Evolutionary conservation across 2,329 filamentous ascomycete genomes (phyloP).

Genomic region (Coleophoma eucalyptorum): DNA sequence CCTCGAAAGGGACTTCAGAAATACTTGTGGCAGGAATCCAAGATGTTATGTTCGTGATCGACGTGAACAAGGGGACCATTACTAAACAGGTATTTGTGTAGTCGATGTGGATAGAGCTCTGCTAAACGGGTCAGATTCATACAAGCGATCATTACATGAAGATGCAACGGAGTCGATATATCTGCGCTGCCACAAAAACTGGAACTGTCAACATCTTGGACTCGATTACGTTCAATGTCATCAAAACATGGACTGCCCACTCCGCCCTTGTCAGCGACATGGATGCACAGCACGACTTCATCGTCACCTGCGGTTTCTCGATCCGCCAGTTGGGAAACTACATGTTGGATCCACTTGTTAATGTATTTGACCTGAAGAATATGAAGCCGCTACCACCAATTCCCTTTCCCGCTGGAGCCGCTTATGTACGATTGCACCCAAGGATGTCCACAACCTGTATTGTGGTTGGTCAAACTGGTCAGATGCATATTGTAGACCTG

Average conservation of each 20-base stretch:
- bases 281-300: constrained; percentile 92
- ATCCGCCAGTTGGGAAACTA: constrained; percentile 74
- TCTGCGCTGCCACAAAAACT: constrained; percentile 83
- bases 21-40: constrained; percentile 87
- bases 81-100: constrained; percentile 53
- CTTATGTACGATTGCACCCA: constrained; percentile 94
- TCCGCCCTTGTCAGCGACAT: constrained; percentile 89
- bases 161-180: constrained; percentile 87
- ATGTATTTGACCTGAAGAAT: constrained; percentile 93
- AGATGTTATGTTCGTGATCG: constrained; percentile 75
- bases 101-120: not conserved
- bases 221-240: constrained; percentile 68
- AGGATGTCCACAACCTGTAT: constrained; percentile 93
- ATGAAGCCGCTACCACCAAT: constrained; percentile 85
- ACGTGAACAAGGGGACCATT: constrained; percentile 67
- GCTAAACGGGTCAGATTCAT: constrained; percentile 49
- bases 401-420: constrained; percentile 86
- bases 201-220: constrained; percentile 87
- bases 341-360: constrained; percentile 88
- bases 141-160: constrained; percentile 79
- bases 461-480: constrained; percentile 85
- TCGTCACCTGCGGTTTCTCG: constrained; percentile 93
- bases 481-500: constrained; percentile 93
- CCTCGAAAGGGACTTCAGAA: constrained; percentile 76
- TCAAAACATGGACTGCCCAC: constrained; percentile 90